Evolutionary conservation across 2,329 filamentous ascomycete genomes (phyloP).

Genomic region (Xylaria sp.): DNA sequence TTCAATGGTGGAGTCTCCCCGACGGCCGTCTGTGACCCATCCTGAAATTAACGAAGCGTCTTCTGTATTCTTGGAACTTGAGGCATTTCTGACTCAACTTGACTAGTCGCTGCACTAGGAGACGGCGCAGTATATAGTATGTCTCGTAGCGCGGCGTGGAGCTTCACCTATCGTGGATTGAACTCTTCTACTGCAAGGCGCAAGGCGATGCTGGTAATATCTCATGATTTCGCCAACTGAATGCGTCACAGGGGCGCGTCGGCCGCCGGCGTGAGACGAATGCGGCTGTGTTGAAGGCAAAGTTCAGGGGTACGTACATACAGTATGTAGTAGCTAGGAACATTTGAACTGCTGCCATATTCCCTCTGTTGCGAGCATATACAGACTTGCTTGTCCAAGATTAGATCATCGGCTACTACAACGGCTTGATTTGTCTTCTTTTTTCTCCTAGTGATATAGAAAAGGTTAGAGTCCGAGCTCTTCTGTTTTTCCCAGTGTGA

Average conservation of each 20-base stretch:
- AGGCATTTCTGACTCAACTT: constrained; percentile 25
- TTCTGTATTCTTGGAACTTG: constrained; percentile 7
- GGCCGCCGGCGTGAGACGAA: constrained; percentile 29
- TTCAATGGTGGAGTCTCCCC: constrained; percentile 24
- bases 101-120: not conserved
- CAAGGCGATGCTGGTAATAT: constrained; percentile 1
- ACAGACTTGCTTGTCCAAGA: not conserved
- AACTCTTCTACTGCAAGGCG: not conserved
- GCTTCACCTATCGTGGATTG: not conserved
- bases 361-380: not conserved
- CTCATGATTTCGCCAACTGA: constrained; percentile 12
- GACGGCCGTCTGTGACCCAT: constrained; percentile 15
- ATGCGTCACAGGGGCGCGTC: constrained; percentile 33
- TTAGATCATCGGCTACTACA: not conserved
- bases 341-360: not conserved
- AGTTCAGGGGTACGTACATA: constrained; percentile 23
- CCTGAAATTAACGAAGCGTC: constrained; percentile 8
- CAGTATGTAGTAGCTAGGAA: constrained; percentile 1
- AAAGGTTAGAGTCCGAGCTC: too few relatives aligned
- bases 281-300: constrained; percentile 24
- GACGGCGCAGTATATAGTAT: not conserved
- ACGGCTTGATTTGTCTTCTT: not conserved
- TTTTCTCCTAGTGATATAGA: too few relatives aligned
- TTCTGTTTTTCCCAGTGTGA: not conserved
- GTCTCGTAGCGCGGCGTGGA: not conserved